Percentiles rank a stretch among this genome's conserved stretches.
phyloP scores from a whole-genome alignment of 2,329 filamentous ascomycete genomes.

The Verticillium dahliae region DNA sequence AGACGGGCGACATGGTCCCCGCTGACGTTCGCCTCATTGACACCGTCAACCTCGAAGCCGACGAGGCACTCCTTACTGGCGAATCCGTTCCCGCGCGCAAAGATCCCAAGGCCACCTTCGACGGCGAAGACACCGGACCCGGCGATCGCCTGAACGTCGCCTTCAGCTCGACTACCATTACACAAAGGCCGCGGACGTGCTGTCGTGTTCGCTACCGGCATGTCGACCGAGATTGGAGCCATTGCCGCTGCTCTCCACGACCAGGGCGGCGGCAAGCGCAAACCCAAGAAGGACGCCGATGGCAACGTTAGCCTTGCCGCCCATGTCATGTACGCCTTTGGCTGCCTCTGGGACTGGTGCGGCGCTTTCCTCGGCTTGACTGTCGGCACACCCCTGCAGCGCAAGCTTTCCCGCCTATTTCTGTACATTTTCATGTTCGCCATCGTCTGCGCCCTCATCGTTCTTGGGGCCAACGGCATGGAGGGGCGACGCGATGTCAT shows the following conservation, averaged over 20 bases:
- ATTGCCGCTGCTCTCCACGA: conserved; percentile 39
- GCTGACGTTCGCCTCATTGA: conserved; percentile 48
- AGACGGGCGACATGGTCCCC: conserved; percentile 48
- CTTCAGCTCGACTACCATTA: conserved; percentile 49
- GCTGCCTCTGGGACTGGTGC: conserved; percentile 7
- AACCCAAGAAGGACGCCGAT: background rate
- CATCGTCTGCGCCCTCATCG: conserved; percentile 29
- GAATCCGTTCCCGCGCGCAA: conserved; percentile 52
- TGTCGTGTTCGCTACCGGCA: conserved; percentile 53
- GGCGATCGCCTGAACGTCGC: conserved; percentile 53
- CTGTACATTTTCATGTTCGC: conserved; percentile 56
- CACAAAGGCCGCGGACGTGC: conserved; percentile 51
- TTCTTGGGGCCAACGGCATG: conserved; percentile 30
- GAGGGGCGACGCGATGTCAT: conserved; percentile 24
- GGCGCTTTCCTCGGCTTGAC: conserved; percentile 36
- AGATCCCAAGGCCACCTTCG: conserved; percentile 32
- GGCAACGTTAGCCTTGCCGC: background rate
- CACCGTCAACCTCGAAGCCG: conserved; percentile 56
- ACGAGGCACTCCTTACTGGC: conserved; percentile 55
- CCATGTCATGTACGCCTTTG: conserved; percentile 1
- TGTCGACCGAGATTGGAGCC: conserved; percentile 52
- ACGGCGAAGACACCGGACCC: conserved; percentile 20
- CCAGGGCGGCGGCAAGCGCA: background rate
- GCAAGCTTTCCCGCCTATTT: conserved; percentile 61
- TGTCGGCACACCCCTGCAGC: conserved; percentile 62